These are phyloP conservation scores for Ramaria rubella DNA, from an alignment of 768 basidiomycete genomes.

Conservation along the genomic window DNA sequence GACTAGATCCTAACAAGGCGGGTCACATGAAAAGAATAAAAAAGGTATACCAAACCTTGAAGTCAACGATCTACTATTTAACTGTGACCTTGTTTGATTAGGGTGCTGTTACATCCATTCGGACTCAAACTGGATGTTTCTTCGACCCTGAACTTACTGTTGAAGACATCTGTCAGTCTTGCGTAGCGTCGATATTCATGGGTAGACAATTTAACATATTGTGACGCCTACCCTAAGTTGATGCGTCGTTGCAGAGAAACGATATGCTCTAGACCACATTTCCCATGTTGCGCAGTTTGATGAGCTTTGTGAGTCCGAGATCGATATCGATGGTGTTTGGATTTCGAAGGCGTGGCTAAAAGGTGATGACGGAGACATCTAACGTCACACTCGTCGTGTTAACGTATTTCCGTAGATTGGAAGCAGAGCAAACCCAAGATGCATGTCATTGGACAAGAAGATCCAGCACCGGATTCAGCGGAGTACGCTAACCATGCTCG, in stretches of 20 bases:
- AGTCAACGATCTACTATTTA: not conserved
- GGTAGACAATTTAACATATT: slow-evolving; percentile 37
- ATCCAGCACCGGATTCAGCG: slow-evolving; percentile 60
- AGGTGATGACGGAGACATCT: slow-evolving; percentile 39
- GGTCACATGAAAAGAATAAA: slow-evolving; percentile 63
- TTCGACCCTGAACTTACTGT: slow-evolving; percentile 44
- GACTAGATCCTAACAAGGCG: slow-evolving; percentile 54
- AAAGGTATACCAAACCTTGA: slow-evolving; percentile 32
- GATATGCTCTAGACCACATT: slow-evolving; percentile 66
- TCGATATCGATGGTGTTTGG: slow-evolving; percentile 49
- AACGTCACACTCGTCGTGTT: too few relatives aligned
- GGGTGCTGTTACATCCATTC: slow-evolving; percentile 1
- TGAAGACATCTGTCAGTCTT: slow-evolving; percentile 52
- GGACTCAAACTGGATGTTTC: slow-evolving; percentile 34
- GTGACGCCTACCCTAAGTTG: not conserved
- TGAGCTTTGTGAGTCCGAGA: slow-evolving; percentile 37
- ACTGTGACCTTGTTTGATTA: not conserved
- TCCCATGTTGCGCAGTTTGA: slow-evolving; percentile 55
- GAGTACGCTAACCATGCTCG: slow-evolving; percentile 53
- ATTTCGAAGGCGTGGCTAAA: slow-evolving; percentile 76
- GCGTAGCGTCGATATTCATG: slow-evolving; percentile 49
- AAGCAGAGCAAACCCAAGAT: slow-evolving; percentile 63
- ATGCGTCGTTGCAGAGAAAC: slow-evolving; percentile 41
- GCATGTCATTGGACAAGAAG: slow-evolving; percentile 51
- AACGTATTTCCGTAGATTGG: slow-evolving; percentile 64